Percentiles rank a stretch among this genome's conserved stretches.
phyloP scores from a whole-genome alignment of 2,329 filamentous ascomycete species.

The Aspergillus carbonarius region DNA sequence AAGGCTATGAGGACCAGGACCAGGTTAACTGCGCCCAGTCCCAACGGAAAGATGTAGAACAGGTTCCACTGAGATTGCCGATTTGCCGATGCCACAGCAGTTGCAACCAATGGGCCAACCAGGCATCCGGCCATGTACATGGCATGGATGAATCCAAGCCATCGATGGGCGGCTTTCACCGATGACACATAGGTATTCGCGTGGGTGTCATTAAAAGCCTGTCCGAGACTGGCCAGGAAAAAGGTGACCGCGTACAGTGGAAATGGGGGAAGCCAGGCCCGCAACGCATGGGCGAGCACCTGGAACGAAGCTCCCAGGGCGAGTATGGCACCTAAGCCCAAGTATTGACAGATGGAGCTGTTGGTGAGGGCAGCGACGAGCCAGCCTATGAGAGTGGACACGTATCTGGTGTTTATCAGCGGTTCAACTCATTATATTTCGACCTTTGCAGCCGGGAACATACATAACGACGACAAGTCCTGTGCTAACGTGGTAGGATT shows the following conservation, averaged over 20 bases:
- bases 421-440: background rate
- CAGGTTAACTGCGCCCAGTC: conserved; percentile 54
- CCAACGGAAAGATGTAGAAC: conserved; percentile 58
- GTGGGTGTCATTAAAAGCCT: conserved; percentile 64
- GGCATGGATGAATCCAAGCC: conserved; percentile 64
- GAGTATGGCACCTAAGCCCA: conserved; percentile 59
- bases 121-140: conserved; percentile 60
- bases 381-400: conserved; percentile 61
- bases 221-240: conserved; percentile 58
- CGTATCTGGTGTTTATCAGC: conserved; percentile 43
- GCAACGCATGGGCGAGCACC: conserved; percentile 46
- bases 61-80: conserved; percentile 50
- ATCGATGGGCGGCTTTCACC: conserved; percentile 55
- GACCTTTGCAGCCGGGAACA: conserved; percentile 20
- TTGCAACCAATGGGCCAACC: conserved; percentile 57
- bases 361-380: conserved; percentile 59
- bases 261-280: conserved; percentile 59
- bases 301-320: conserved; percentile 58
- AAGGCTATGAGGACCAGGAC: conserved; percentile 51
- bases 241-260: conserved; percentile 59
- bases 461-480: conserved; percentile 54
- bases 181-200: conserved; percentile 62
- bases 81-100: conserved; percentile 48
- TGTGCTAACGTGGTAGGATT: conserved; percentile 55
- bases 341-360: conserved; percentile 45